Conservation (phyloP, 108 stramenopile species). For the Cyclotella distinguenda region DNA sequence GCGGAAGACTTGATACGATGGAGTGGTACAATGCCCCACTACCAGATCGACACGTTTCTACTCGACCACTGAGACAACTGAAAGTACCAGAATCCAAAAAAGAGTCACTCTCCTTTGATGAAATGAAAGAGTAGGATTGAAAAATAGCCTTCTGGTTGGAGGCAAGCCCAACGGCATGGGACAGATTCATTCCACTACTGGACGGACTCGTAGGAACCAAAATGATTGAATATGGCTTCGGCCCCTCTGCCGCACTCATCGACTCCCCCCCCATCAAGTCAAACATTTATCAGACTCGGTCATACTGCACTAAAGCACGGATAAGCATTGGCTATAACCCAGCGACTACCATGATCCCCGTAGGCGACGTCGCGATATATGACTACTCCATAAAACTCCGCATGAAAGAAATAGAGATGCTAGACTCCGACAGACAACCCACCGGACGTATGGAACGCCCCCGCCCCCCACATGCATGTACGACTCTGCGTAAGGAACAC, state of each 20-base stretch:
- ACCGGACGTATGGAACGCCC: neutral
- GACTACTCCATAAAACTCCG: neutral
- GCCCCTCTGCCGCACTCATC: neutral
- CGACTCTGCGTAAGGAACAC: neutral
- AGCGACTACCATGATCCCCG: neutral
- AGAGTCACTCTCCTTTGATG: neutral
- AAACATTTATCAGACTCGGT: neutral
- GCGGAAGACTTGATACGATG: neutral
- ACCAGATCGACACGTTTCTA: too few relatives aligned
- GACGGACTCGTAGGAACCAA: neutral
- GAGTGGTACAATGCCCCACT: neutral
- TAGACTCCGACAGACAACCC: neutral
- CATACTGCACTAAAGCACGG: neutral
- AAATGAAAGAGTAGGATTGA: too few relatives aligned
- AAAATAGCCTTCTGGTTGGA: neutral
- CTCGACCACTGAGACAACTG: neutral
- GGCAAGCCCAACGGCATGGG: neutral
- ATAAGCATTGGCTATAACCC: neutral
- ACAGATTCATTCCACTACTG: neutral
- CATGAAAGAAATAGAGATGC: neutral
- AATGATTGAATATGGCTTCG: neutral
- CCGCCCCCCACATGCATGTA: neutral
- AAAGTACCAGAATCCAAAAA: neutral
- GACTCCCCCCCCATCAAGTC: neutral
- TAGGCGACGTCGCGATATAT: neutral